Base-by-base conservation (phyloP, 2,329 filamentous ascomycete genomes). In the Aschersonia sp. region DNA sequence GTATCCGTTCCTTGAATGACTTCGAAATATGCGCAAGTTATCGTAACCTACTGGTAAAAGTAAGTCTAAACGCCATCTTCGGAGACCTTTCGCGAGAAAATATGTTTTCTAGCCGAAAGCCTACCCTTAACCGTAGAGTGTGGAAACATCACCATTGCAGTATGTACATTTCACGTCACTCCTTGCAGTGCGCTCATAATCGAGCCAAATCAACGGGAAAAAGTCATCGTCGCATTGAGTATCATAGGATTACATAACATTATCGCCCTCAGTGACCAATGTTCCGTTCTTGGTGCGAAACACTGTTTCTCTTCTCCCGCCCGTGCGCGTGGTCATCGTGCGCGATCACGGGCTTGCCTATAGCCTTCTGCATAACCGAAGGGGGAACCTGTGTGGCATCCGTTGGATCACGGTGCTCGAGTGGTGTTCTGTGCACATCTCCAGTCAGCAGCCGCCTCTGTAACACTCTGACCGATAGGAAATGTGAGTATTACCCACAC, bases 351-450 rank as follows among this genome's bases (percentile, higher is more conserved):
- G 73, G 70, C 2, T 61, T 63, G 2, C 73, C 74, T 39, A 76
- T 51, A 43, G 70, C 65, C 54, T 69, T 61, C 45, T 63, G 62
- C 50, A 79, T 43, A 0, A 73, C 68, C 2, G 74, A 78, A 5
- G 76, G 75, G 1, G 75, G 74, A 0, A 77, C 74, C 55, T 79
- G 74, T 0, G 75, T 63, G 1, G 76, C 74, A 51, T 79, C 75
- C 14, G 66, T 72, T 4, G 74, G 74, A 44, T 78, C 74, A 51
- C 62, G 63, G 45, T 55, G 37, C 5, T 51, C 47, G 35, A 37
- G 12, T 37, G 12, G 35, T 9, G 35, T 8, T 37, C 35, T 12
- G 22, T 37, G 35, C 12, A 37, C 35, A 2, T 9, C 8, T 37
- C 8, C 14, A 31, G 44, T 49, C 41, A 49, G 48, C 30, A 32